A percentile compares a stretch with the other conserved stretches of the same genome.
Conservation (phyloP, 2,329 filamentous ascomycete genomes). For the Exophiala bonariae region DNA sequence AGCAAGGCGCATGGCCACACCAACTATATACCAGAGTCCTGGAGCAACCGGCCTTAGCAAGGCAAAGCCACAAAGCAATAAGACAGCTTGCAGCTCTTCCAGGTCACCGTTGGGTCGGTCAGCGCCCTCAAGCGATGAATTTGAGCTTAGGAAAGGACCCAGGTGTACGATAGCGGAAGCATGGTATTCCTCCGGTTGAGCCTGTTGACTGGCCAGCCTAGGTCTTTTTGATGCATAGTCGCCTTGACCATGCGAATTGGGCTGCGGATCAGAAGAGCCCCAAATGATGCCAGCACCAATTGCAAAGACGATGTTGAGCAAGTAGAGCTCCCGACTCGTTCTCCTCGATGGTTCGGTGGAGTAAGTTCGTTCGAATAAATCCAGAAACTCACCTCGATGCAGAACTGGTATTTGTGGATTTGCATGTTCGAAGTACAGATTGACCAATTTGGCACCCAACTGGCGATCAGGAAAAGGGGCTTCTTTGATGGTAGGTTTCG, state of each 20-base stretch:
- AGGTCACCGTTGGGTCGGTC: conserved; percentile 79
- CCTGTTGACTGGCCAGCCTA: conserved; percentile 60
- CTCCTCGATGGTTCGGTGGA: conserved; percentile 64
- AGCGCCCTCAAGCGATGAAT: conserved; percentile 54
- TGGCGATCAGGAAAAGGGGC: conserved; percentile 79
- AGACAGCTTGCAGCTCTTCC: conserved; percentile 89
- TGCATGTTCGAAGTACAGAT: conserved; percentile 91
- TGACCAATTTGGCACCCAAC: conserved; percentile 70
- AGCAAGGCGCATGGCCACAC: conserved; percentile 84
- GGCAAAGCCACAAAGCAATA: conserved; percentile 87
- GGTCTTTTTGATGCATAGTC: conserved; percentile 43
- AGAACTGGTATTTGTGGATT: conserved; percentile 95
- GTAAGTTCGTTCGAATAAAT: conserved; percentile 82
- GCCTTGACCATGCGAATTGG: conserved; percentile 31
- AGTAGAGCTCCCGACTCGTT: conserved; percentile 80
- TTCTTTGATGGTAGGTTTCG: conserved; percentile 80
- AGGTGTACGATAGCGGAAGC: conserved; percentile 90
- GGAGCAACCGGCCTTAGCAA: conserved; percentile 87
- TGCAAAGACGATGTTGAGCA: conserved; percentile 95
- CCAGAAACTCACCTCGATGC: conserved; percentile 85
- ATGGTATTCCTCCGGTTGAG: conserved; percentile 92
- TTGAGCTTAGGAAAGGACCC: conserved; percentile 76
- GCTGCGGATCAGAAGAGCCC: conserved; percentile 27
- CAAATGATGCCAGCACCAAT: conserved; percentile 94
- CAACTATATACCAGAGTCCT: conserved; percentile 95